Evolutionary conservation across 2,329 filamentous ascomycete genomes (phyloP), one percentile per base, ranked within the genome.

Genomic region (Talaromyces sp.): DNA sequence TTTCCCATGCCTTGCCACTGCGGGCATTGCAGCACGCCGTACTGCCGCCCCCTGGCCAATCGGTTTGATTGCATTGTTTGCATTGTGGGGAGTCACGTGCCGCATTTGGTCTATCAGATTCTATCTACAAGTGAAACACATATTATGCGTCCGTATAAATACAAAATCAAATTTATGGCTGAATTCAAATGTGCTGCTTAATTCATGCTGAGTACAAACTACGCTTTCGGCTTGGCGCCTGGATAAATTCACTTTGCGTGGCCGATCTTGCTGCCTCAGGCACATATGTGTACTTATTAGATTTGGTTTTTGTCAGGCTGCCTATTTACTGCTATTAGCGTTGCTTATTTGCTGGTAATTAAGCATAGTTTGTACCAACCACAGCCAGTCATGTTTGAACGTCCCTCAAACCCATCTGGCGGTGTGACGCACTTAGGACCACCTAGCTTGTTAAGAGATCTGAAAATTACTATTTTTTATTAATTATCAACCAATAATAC

Each of bases 1-100:
- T 65, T 66, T 70, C 68, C 56, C 42, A 68, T 71, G 73, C 72
- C 68, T 69, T 71, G 73, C 72, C 69, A 72, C 65, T 65, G 40
- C 36, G 64, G 65, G 52, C 51, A 36, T 30, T 56, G 59, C 64
- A 56, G 57, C 51, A 50, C 57, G 60, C 69, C 67, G 69, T 70
- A 69, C 5, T 23, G 36, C 27, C 44, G 23, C 23, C 23, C 23
- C 23, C 23, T 23, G 23, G 28, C 18, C 47, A 57, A 51, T 55
- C n/a, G 18, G 8, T 14, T 60, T 7, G 14, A 10, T 30, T 5
- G 9, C 27, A 31, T 12, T 9, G 27, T 31, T 30, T 31, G 50
- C 50, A 53, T 16, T 23, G 7, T 30, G 4, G 6, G 5, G 3
- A n/a, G 9, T 51, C 61, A 62, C 61, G 42, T 62, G 52, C 8